Conservation (phyloP, 805 yeast species). For the Cyberlindnera maclurae region DNA sequence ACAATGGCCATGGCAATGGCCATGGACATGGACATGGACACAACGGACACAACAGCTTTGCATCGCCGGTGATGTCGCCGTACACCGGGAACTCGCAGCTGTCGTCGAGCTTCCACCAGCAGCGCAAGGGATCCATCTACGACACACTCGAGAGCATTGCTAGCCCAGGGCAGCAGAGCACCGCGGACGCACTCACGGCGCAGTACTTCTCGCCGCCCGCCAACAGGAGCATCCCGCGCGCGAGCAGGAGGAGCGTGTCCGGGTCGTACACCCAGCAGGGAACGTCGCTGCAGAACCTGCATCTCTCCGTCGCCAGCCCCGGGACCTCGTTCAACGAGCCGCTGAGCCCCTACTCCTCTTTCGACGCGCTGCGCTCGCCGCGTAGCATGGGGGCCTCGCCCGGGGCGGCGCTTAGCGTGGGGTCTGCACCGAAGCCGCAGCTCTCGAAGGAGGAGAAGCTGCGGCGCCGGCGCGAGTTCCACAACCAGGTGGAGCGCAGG, state of each 20-base stretch:
- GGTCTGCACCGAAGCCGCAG: constrained; percentile 23
- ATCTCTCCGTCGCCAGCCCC: constrained; percentile 1
- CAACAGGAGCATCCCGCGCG: constrained; percentile 10
- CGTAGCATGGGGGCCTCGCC: constrained; percentile 26
- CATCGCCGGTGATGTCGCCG: constrained; percentile 20
- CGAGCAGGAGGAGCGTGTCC: not conserved
- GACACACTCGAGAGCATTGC: constrained; percentile 20
- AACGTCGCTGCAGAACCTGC: not conserved
- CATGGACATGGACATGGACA: too few species aligned
- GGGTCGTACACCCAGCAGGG: not conserved
- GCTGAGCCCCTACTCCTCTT: constrained; percentile 24
- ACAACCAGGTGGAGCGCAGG: constrained; percentile 90
- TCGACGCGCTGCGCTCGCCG: constrained; percentile 25
- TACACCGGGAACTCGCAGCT: constrained; percentile 13
- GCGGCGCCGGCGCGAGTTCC: constrained; percentile 77
- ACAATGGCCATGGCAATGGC: too few species aligned
- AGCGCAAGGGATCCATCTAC: constrained; percentile 19
- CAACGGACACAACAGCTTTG: constrained; percentile 7
- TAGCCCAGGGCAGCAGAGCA: constrained; percentile 11
- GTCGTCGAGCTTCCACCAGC: constrained; percentile 17
- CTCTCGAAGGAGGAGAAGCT: constrained; percentile 61
- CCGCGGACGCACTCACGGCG: constrained; percentile 8
- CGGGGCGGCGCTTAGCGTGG: constrained; percentile 24
- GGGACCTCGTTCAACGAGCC: constrained; percentile 19
- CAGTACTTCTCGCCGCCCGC: constrained; percentile 23